Conservation (phyloP, 768 basidiomycete species). For the Lyophyllum decastes region DNA sequence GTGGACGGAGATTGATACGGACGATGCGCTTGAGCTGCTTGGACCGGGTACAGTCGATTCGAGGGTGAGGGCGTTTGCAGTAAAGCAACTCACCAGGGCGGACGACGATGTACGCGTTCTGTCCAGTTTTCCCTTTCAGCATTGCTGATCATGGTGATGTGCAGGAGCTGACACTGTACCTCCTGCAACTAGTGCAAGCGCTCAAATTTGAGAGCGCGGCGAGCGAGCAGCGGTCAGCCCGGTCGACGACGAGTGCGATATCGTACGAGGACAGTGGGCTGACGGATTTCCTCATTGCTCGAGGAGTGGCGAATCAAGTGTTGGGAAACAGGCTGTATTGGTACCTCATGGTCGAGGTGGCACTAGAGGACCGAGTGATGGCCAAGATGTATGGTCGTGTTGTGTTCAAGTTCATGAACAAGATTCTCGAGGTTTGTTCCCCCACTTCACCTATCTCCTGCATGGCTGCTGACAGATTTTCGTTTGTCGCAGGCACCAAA, state of each 20-base stretch:
- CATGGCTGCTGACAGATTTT: background rate
- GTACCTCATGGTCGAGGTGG: constrained; percentile 98
- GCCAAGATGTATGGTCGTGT: constrained; percentile 94
- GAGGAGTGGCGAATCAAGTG: constrained; percentile 80
- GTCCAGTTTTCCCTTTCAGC: constrained; percentile 18
- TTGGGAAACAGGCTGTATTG: constrained; percentile 93
- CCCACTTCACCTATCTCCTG: background rate
- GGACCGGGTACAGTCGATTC: constrained; percentile 91
- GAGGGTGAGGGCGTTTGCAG: constrained; percentile 91
- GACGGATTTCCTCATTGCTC: constrained; percentile 86
- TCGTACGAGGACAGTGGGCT: constrained; percentile 92
- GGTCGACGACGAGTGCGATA: constrained; percentile 70
- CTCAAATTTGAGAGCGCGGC: constrained; percentile 92
- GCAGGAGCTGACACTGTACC: constrained; percentile 89
- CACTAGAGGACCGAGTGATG: constrained; percentile 80
- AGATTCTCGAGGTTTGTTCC: constrained; percentile 74
- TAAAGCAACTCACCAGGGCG: constrained; percentile 84
- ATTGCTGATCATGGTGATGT: constrained; percentile 8
- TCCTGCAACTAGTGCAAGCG: constrained; percentile 95
- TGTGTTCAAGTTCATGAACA: constrained; percentile 87
- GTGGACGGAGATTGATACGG: constrained; percentile 97
- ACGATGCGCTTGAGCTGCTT: constrained; percentile 93
- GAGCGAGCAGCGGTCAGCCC: constrained; percentile 74
- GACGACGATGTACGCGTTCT: constrained; percentile 79
- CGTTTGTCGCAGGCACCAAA: constrained; percentile 59